Base-by-base conservation (phyloP, 805 yeast species). In the Starmerella bombi region DNA sequence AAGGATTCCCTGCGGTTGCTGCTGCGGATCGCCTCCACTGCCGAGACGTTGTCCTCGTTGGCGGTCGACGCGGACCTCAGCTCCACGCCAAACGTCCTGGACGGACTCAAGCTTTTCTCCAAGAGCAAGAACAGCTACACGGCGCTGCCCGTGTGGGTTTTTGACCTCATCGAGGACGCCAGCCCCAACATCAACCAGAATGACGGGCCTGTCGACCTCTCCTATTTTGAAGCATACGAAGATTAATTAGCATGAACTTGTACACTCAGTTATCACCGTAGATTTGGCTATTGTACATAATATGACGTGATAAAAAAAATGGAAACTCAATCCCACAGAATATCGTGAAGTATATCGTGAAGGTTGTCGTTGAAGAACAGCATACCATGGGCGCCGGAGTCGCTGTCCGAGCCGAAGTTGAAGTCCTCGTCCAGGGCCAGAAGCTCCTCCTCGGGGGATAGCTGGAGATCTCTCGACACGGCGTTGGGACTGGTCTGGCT, bases 101-200 rank as follows among this genome's bases (percentile, higher is more conserved):
- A 48, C 5, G 53, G 51, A 22, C 38, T 53, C 7, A 42, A 38
- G 22, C 37, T 49, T 28, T 53, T 44, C 37, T 53, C 57, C 5
- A 51, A 52, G 16, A 39, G 45, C 25, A 38, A 23, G 2, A 46
- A 52, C 21, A 27, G 34, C 7, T 62, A 62, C 45, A 45, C 56
- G 10, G 67, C 63, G 25, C 62, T 71, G 42, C 59, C 54, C 19
- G 51, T 67, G 34, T 65, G 70, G 44, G 61, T 74, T 10, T 74
- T 74, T 56, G 82, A 75, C 48, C 52, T 74, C 48, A 63, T 75
- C 34, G 80, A 75, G 50, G 80, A 75, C 40, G 61, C 76, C 1
- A 69, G 63, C 46, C 70, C 75, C 1, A 50, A 59, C 5, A 59
- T 63, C 42, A 61, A 68, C 5, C 46, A 62, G 22, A 74, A 74